These are phyloP conservation scores for Opeltia flavorubescens DNA, from an alignment of 495 filamentous ascomycete species.

Conservation along the genomic window DNA sequence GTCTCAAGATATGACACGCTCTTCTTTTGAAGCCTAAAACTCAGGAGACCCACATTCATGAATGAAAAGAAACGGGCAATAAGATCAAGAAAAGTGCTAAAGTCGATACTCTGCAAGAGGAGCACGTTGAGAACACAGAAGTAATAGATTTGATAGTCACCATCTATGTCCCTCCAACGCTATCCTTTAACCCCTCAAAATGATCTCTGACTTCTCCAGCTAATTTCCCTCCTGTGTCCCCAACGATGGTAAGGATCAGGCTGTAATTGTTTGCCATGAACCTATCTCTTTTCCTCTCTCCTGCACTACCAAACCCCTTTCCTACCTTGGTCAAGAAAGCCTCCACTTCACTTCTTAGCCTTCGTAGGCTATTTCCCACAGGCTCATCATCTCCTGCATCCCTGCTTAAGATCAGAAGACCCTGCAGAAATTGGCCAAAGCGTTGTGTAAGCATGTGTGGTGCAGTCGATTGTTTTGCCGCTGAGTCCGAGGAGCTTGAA, in stretches of 20 bases:
- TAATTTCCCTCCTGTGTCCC: conserved; percentile 13
- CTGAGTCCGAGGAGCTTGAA: conserved; percentile 38
- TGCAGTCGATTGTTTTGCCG: conserved; percentile 60
- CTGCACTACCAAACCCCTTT: conserved; percentile 47
- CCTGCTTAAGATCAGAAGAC: conserved; percentile 63
- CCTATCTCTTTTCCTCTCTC: conserved; percentile 71
- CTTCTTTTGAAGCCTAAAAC: too few relatives aligned
- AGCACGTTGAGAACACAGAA: too few relatives aligned
- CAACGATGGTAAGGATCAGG: conserved; percentile 75
- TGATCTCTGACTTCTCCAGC: conserved; percentile 12
- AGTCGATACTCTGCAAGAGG: too few relatives aligned
- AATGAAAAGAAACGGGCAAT: too few relatives aligned
- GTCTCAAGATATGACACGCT: too few relatives aligned
- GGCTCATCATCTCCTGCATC: conserved; percentile 83
- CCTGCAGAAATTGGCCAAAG: conserved; percentile 80
- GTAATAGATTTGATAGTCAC: too few relatives aligned
- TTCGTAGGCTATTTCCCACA: conserved; percentile 59
- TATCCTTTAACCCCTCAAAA: conserved; percentile 13
- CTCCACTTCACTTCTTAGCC: conserved; percentile 67
- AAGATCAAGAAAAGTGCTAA: too few relatives aligned
- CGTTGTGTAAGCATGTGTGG: conserved; percentile 85
- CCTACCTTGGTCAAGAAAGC: conserved; percentile 56
- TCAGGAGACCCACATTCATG: too few relatives aligned
- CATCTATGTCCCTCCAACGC: conserved; percentile 9
- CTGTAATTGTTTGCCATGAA: conserved; percentile 93